Conservation (phyloP, 1,139 yeast genomes). For the Wickerhamiella infanticola region DNA sequence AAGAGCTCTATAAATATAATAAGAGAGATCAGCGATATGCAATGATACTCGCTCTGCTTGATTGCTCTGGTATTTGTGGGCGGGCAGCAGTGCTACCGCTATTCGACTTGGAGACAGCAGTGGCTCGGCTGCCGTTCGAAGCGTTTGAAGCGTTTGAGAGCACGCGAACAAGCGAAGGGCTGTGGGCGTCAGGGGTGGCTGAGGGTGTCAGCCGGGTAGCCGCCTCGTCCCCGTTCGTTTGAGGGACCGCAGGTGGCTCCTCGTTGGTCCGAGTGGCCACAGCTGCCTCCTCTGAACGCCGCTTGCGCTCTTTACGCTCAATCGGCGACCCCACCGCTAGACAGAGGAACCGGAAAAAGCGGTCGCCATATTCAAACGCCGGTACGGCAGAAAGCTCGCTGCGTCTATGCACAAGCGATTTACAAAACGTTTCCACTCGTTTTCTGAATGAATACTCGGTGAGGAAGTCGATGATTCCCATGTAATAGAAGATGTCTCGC, state of each 20-base stretch:
- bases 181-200: background rate
- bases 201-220: too few species aligned
- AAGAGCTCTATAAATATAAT: background rate
- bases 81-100: background rate
- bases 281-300: background rate
- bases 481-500: constrained; percentile 57
- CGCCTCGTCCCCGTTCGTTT: too few species aligned
- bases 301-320: background rate
- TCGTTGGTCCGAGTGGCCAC: too few species aligned
- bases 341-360: constrained; percentile 58
- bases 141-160: constrained; percentile 16
- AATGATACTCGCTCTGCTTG: background rate
- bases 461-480: constrained; percentile 89
- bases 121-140: constrained; percentile 15
- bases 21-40: background rate
- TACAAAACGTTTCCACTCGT: constrained; percentile 72
- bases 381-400: constrained; percentile 78
- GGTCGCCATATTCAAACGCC: constrained; percentile 72
- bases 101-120: background rate
- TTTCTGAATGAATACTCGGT: constrained; percentile 72
- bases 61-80: background rate
- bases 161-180: background rate
- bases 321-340: constrained; percentile 14
- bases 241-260: too few species aligned
- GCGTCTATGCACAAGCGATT: constrained; percentile 55